phyloP scores from a whole-genome alignment of 140 eudicot species.

The Flaveria floridana region DNA sequence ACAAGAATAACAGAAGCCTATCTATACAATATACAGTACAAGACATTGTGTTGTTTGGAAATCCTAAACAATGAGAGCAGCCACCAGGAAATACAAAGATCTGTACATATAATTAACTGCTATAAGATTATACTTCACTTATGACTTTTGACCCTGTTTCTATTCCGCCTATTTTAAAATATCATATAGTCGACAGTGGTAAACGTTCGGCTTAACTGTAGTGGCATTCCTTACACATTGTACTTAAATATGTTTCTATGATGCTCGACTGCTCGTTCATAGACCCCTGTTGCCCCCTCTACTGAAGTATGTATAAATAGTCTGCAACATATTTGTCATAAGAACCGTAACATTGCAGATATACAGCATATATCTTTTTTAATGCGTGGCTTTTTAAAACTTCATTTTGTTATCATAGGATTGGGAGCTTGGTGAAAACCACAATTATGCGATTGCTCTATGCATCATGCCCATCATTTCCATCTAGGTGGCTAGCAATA shows the following conservation, averaged over 20 bases:
- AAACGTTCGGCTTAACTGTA: not conserved
- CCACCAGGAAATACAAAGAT: not conserved
- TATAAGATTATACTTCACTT: not conserved
- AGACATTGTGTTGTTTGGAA: not conserved
- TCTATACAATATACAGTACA: not conserved
- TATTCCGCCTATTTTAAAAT: not conserved
- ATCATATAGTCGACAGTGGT: not conserved
- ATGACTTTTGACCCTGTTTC: conserved; percentile 2
- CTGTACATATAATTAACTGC: not conserved
- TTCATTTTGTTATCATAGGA: conserved; percentile 45
- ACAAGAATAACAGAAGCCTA: not conserved
- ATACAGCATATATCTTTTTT: conserved; percentile 4
- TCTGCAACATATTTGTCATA: not conserved
- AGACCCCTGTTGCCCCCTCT: conserved; percentile 18
- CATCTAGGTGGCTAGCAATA: conserved; percentile 89
- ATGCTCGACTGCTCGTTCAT: conserved; percentile 10
- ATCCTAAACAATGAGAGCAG: not conserved
- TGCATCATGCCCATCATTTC: conserved; percentile 88
- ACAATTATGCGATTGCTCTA: conserved; percentile 80
- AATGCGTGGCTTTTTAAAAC: conserved; percentile 5
- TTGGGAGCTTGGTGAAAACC: conserved; percentile 73
- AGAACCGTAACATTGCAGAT: conserved; percentile 22
- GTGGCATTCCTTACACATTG: not conserved
- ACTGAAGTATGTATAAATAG: conserved; percentile 15
- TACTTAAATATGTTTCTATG: conserved; percentile 9